Percentiles rank a stretch among this genome's conserved stretches.
phyloP scores from a whole-genome alignment of 352 stramenopile genomes.

The Phytophthora litchii region DNA sequence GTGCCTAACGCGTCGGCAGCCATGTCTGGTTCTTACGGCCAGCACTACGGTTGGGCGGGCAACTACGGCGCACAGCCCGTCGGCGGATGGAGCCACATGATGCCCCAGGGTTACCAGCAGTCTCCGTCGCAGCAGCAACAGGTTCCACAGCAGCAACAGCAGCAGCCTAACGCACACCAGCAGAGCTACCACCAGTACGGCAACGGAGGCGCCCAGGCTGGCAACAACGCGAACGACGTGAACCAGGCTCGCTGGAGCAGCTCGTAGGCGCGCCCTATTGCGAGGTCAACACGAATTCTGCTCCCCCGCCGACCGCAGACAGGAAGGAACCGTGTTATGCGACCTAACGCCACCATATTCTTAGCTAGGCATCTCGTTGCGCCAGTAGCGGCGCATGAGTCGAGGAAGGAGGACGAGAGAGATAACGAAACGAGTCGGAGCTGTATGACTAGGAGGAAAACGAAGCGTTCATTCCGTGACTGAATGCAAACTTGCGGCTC shows the following conservation, averaged over 20 bases:
- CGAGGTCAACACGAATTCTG: slow-evolving; percentile 22
- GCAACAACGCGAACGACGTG: slow-evolving; percentile 52
- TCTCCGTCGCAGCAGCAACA: slow-evolving; percentile 55
- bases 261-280: slow-evolving; percentile 51
- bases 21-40: slow-evolving; percentile 64
- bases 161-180: slow-evolving; percentile 68
- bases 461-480: slow-evolving; percentile 36
- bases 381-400: slow-evolving; percentile 33
- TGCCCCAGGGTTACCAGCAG: slow-evolving; percentile 86
- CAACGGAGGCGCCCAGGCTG: slow-evolving; percentile 53
- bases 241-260: slow-evolving; percentile 75
- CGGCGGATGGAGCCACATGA: slow-evolving; percentile 82
- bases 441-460: slow-evolving; percentile 42
- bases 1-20: slow-evolving; percentile 71
- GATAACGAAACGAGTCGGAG: slow-evolving; percentile 33
- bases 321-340: slow-evolving; percentile 44
- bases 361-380: slow-evolving; percentile 33
- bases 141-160: slow-evolving; percentile 59
- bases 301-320: slow-evolving; percentile 21
- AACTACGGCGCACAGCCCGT: slow-evolving; percentile 81
- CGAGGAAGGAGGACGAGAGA: slow-evolving; percentile 17
- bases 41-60: slow-evolving; percentile 82
- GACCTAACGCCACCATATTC: slow-evolving; percentile 32
- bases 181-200: slow-evolving; percentile 85
- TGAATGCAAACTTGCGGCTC: not conserved